Conservation (phyloP, 1,284 basidiomycete species). For the Vanrija sp. region DNA sequence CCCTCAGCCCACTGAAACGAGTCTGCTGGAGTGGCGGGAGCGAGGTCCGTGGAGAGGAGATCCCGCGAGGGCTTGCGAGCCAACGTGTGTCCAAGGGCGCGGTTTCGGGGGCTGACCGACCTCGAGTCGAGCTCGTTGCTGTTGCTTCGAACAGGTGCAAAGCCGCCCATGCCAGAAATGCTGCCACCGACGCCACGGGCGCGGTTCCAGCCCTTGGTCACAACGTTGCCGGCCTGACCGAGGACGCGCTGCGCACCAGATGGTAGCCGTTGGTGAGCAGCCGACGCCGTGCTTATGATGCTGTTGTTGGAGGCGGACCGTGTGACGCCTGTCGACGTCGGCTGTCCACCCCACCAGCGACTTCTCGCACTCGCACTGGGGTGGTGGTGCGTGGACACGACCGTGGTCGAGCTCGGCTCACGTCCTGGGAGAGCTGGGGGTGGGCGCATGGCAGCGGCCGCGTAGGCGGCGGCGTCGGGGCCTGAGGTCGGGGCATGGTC, state of each 20-base stretch:
- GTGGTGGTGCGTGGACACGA: constrained; percentile 24
- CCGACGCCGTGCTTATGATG: constrained; percentile 21
- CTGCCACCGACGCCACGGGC: constrained; percentile 39
- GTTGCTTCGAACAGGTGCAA: background rate
- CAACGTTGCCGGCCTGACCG: constrained; percentile 39
- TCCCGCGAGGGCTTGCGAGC: constrained; percentile 22
- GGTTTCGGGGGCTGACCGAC: constrained; percentile 5
- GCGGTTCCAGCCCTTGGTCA: constrained; percentile 42
- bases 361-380: constrained; percentile 35
- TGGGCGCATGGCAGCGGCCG: constrained; percentile 16
- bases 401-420: constrained; percentile 12
- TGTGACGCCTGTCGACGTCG: constrained; percentile 16
- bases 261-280: constrained; percentile 28
- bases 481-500: constrained; percentile 10
- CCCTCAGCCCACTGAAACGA: constrained; percentile 20
- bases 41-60: constrained; percentile 8
- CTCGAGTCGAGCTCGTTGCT: constrained; percentile 5
- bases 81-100: constrained; percentile 1
- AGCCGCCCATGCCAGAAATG: constrained; percentile 21
- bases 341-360: constrained; percentile 15
- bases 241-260: constrained; percentile 36
- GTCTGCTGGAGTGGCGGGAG: constrained; percentile 8
- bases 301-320: constrained; percentile 37
- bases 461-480: constrained; percentile 14
- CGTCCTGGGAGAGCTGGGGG: constrained; percentile 29